Base-by-base conservation (phyloP, 495 filamentous ascomycete genomes). In the Penicillium flavigenum region DNA sequence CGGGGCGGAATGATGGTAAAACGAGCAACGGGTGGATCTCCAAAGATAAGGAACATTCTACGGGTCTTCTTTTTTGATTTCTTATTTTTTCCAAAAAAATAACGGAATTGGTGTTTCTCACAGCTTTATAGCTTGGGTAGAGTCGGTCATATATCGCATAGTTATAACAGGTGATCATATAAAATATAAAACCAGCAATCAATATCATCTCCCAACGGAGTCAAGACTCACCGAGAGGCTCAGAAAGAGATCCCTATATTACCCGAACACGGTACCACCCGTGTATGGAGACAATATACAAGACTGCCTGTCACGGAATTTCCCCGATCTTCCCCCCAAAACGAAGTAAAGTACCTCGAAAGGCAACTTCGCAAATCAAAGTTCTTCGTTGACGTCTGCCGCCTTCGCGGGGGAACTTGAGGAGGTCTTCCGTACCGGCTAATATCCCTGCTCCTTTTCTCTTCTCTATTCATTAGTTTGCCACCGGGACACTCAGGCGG, bases 221-320 rank as follows among this genome's bases (percentile, higher is more conserved):
- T 36, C 39, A 20, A 51, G 52, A 56, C 53, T 63, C 61, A 63
- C 61, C 61, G 61, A 59, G 51, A 54, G 43, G 38, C 26, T 42
- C 20, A 31, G n/a, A 43, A 32, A 38, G 34, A 57, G 48, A 58
- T 58, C 38, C 62, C 62, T 61, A 61, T 17, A 51, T 64, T 64
- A 64, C 62, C 62, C 62, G 62, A 58, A 7, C 8, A 11, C 6
- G 6, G 58, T 64, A 61, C 49, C 43, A 12, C 8, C 29, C 27
- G 8, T 22, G 57, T 60, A 60, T 11, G 24, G 12, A 34, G 48
- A 24, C 31, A 12, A 29, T 16, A 58, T 46, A 54, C 55, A 10
- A 11, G 26, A 22, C 14, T 0, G n/a, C 3, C 27, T 29, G 29
- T 51, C 56, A 54, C 48, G 31, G 20, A 32, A 24, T 58, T 62